These are phyloP conservation scores for Paraphaeosphaeria sporulosa DNA, from an alignment of 2,329 filamentous ascomycete genomes.

Conservation along the genomic window DNA sequence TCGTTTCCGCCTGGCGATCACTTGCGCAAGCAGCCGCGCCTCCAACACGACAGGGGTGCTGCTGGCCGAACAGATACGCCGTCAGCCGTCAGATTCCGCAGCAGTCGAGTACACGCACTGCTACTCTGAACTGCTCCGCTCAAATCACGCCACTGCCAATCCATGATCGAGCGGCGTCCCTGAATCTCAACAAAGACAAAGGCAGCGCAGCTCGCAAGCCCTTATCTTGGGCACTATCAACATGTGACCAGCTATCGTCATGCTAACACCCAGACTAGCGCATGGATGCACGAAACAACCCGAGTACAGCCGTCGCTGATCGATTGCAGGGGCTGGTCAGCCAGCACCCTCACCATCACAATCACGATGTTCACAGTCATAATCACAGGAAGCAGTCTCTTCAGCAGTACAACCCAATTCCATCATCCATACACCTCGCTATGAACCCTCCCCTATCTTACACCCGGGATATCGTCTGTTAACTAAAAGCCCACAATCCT, in stretches of 20 bases:
- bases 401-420: background rate
- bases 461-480: constrained; percentile 13
- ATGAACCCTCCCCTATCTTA: constrained; percentile 5
- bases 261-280: background rate
- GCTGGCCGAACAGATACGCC: background rate
- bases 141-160: background rate
- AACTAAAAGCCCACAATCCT: constrained; percentile 5
- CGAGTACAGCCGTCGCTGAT: background rate
- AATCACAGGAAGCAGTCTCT: background rate
- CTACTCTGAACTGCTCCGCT: no score
- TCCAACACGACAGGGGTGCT: constrained; percentile 5
- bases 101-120: no score
- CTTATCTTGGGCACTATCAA: background rate
- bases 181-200: constrained; percentile 5
- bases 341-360: no score
- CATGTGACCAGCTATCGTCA: constrained; percentile 3
- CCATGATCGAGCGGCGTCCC: background rate
- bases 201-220: background rate
- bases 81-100: constrained; percentile 7
- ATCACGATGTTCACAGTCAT: background rate
- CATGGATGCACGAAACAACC: background rate
- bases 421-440: constrained; percentile 9
- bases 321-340: background rate
- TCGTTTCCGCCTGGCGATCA: constrained; percentile 11
- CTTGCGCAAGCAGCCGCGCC: constrained; percentile 7